Evolutionary conservation across 1,139 yeast species (phyloP).

Genomic region (Williopsis jadinii): DNA sequence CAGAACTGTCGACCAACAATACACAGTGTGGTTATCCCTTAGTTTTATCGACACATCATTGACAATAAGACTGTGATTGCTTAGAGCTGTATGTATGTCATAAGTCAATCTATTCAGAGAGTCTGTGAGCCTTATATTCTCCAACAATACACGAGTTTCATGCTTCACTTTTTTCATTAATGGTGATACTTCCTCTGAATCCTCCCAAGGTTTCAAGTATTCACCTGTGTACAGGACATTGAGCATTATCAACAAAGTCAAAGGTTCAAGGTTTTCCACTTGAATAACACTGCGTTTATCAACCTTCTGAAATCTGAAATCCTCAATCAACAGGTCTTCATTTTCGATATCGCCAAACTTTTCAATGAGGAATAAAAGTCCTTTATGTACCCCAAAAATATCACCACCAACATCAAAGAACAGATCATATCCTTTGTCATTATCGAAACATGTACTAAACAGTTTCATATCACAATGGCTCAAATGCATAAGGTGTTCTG

Average conservation of each 20-base stretch:
- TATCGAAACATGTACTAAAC: not conserved
- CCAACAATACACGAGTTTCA: slow-evolving; percentile 15
- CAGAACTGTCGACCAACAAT: slow-evolving; percentile 46
- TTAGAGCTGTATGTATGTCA: slow-evolving; percentile 6
- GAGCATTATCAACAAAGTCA: slow-evolving; percentile 26
- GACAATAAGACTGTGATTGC: slow-evolving; percentile 6
- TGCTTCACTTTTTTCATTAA: slow-evolving; percentile 20
- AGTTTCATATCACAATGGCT: not conserved
- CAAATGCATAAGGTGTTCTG: not conserved
- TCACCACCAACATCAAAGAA: slow-evolving; percentile 20
- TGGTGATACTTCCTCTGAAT: slow-evolving; percentile 8
- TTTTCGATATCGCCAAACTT: slow-evolving; percentile 4
- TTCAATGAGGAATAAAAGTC: slow-evolving; percentile 11
- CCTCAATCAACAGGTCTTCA: slow-evolving; percentile 9
- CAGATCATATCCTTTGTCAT: slow-evolving; percentile 24
- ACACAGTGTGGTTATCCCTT: slow-evolving; percentile 32
- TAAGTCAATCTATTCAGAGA: slow-evolving; percentile 17
- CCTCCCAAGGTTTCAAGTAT: slow-evolving; percentile 33
- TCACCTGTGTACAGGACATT: slow-evolving; percentile 44
- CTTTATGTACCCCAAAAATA: slow-evolving; percentile 16
- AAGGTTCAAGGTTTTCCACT: slow-evolving; percentile 8
- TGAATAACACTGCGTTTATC: slow-evolving; percentile 6
- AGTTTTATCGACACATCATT: slow-evolving; percentile 30
- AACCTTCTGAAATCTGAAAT: slow-evolving; percentile 7
- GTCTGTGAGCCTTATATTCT: slow-evolving; percentile 17